Evolutionary conservation across 176 grass and related monocot genomes (phyloP), one percentile per base, ranked within the genome.

Genomic region (Carex pumila): DNA sequence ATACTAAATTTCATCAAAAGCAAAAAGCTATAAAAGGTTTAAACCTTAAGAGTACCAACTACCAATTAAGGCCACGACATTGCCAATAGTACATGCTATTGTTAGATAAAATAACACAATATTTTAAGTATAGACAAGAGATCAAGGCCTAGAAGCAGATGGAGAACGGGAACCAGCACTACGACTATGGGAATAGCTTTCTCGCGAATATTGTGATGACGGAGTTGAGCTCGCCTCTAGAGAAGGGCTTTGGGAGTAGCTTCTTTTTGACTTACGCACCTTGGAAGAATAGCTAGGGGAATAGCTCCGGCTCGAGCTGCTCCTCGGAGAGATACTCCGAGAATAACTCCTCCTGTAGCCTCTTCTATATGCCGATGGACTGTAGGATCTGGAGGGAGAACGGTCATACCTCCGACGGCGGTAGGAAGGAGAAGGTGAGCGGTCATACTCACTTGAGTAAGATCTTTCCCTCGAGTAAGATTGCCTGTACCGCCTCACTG

Each of bases 131-230:
- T 32, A 0, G 19, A 31, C 18, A 32, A 11, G 61, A 65, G 63
- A 69, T 66, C 81, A 66, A 65, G 15, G 37, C 55, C 58, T 61
- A 6, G 58, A 81, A 81, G 37, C 57, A 21, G 79, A 81, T 0
- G 36, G 79, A 62, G 81, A 83, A 14, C 45, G 58, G 7, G 81
- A 83, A 52, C 13, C 15, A 83, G 81, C 61, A 83, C 81, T 83
- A 21, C 62, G 62, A 55, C 81, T 83, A 18, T 83, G 81, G 14
- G 81, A 67, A 18, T 83, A 83, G 64, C 62, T 83, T 52, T 83
- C 81, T 17, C 62, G 61, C 11, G 81, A 83, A 36, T 83, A 80
- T 8, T 39, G 18, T 7, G 37, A n/a, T 21, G 39, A 34, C 1
- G 73, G 2, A n/a, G 60, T 22, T 9, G 60, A 62, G 19, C 60